Evolutionary conservation across 2,329 filamentous ascomycete species (phyloP).

Genomic region (Ascochyta viciae-villosae): DNA sequence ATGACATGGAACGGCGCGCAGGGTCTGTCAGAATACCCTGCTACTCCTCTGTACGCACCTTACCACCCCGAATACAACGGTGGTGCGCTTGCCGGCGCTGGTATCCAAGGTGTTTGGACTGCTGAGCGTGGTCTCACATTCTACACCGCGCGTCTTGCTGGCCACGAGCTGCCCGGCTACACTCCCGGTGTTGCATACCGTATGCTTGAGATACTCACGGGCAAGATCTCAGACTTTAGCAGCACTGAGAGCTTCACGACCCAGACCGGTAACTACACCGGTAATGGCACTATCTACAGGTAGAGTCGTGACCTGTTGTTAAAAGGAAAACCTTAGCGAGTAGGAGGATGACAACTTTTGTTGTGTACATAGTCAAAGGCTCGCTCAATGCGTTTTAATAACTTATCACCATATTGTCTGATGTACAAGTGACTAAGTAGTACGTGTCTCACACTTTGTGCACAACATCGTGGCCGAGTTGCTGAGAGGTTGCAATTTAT

Average conservation of each 20-base stretch:
- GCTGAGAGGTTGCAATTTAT: too few relatives aligned
- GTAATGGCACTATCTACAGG: conserved; percentile 37
- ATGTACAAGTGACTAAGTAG: too few relatives aligned
- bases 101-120: conserved; percentile 52
- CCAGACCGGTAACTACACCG: conserved; percentile 44
- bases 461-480: too few relatives aligned
- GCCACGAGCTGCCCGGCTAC: conserved; percentile 54
- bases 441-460: too few relatives aligned
- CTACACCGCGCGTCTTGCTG: conserved; percentile 52
- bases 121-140: conserved; percentile 56
- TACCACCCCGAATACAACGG: conserved; percentile 54
- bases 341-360: too few relatives aligned
- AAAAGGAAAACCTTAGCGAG: too few relatives aligned
- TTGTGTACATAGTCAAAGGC: too few relatives aligned
- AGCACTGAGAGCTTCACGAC: conserved; percentile 46
- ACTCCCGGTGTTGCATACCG: conserved; percentile 53
- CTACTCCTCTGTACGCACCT: conserved; percentile 52
- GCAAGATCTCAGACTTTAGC: conserved; percentile 48
- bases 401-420: too few relatives aligned
- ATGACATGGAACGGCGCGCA: conserved; percentile 61
- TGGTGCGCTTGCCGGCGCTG: conserved; percentile 50
- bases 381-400: too few relatives aligned
- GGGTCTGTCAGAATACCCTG: conserved; percentile 55
- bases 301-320: background rate
- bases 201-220: conserved; percentile 53